A percentile compares a stretch with the other conserved stretches of the same genome.
Evolutionary conservation across 768 basidiomycete species (phyloP).

Genomic region (Mycena rosella): DNA sequence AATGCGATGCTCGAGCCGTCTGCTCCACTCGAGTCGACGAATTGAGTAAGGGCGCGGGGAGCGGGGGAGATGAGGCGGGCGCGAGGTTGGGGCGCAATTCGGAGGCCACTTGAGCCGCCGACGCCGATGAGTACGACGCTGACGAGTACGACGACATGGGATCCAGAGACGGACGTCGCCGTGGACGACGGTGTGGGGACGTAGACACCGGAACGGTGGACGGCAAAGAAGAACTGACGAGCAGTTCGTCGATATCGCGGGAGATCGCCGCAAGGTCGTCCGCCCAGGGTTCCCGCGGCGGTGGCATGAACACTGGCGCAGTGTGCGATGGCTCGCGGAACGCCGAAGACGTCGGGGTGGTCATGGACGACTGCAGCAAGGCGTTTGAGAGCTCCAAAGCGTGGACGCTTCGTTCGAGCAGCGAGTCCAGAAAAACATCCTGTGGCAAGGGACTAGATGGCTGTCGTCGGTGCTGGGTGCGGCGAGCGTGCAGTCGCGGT

Average conservation of each 20-base stretch:
- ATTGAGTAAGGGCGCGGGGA: constrained; percentile 83
- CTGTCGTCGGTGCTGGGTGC: constrained; percentile 44
- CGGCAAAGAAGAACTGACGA: constrained; percentile 46
- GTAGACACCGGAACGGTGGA: constrained; percentile 32
- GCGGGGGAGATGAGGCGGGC: constrained; percentile 73
- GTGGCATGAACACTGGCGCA: constrained; percentile 11
- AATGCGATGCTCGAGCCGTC: constrained; percentile 67
- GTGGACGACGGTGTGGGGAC: constrained; percentile 10
- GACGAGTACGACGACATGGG: background rate
- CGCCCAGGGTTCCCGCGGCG: constrained; percentile 60
- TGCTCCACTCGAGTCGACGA: constrained; percentile 61
- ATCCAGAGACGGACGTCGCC: constrained; percentile 28
- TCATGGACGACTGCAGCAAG: constrained; percentile 80
- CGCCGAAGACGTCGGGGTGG: constrained; percentile 69
- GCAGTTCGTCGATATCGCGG: constrained; percentile 70
- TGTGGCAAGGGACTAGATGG: constrained; percentile 45
- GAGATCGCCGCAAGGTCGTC: constrained; percentile 77
- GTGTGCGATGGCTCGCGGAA: constrained; percentile 39
- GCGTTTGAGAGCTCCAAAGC: constrained; percentile 90
- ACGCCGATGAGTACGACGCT: background rate
- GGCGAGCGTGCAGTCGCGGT: constrained; percentile 38
- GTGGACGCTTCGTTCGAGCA: constrained; percentile 85
- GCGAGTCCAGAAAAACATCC: constrained; percentile 79
- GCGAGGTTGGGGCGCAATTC: constrained; percentile 65
- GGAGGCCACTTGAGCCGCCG: constrained; percentile 38